Base-by-base conservation (phyloP, 148 eudicot species). In the Camellia lanceoleosa region DNA sequence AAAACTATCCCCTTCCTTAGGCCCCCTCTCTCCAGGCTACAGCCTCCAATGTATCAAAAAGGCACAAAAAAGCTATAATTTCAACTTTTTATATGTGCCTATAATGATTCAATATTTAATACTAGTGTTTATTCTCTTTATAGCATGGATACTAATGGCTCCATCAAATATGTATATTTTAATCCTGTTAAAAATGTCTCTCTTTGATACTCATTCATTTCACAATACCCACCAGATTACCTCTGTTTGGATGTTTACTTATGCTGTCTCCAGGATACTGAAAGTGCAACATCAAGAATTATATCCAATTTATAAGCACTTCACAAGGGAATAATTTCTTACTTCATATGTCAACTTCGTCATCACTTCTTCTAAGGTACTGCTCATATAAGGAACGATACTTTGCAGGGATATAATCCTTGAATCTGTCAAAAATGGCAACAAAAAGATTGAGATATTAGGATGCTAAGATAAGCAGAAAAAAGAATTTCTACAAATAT, bases 361-460 rank as follows among this genome's bases (percentile, higher is more conserved):
- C 82, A 63, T 79, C 82, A 64, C 68, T 81, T 79, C 83, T 74
- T 74, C 72, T 41, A 71, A 91, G 81, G 73, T 82, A 88, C 61
- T 89, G 80, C 81, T 93, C 98, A 76, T 95, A 95, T 82, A 91
- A 74, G 73, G 91, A 82, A 75, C 80, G 94, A 80, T 90, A 91
- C 85, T 93, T 95, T 67, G 85, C 92, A 49, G 98, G 98, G 52
- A 95, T 81, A 80, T 87, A 95, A 23, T 91, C 90, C 90, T 92
- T 95, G 84, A 93, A n/a, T n/a, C n/a, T n/a, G n/a, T n/a, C n/a
- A n/a, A n/a, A n/a, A 82, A 73, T 43, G 12, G 18, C 55, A 64
- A 71, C 23, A 83, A 73, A 30, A 30, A 30, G 38, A 30, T 30
- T 30, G 38, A 30, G 38, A 30, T 30, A 0, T 30, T 30, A 30